A percentile compares a stretch with the other conserved stretches of the same genome.
These are phyloP conservation scores for Neurospora hispaniola DNA, from an alignment of 495 filamentous ascomycete species.

Conservation along the genomic window DNA sequence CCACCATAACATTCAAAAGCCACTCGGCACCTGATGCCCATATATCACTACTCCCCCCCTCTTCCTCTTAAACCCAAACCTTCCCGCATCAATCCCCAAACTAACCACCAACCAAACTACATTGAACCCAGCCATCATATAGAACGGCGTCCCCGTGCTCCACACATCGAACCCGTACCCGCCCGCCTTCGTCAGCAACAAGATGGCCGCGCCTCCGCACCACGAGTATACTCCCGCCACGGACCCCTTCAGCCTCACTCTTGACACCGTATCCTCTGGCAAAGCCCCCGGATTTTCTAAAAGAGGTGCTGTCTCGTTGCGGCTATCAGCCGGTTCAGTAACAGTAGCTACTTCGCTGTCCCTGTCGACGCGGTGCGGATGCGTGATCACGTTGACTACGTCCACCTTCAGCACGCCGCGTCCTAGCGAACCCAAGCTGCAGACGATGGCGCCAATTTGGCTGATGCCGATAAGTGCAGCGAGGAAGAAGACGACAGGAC, in stretches of 20 bases:
- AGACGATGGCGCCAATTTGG: slow-evolving; percentile 93
- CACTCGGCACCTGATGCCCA: neutral
- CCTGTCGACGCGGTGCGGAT: neutral
- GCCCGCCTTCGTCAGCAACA: slow-evolving; percentile 87
- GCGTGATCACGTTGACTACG: slow-evolving; percentile 14
- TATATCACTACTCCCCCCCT: neutral
- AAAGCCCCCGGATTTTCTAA: slow-evolving; percentile 12
- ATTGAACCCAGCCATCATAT: slow-evolving; percentile 86
- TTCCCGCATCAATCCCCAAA: slow-evolving; percentile 29
- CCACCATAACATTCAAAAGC: neutral
- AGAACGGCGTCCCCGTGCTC: slow-evolving; percentile 70
- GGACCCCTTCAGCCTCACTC: slow-evolving; percentile 68
- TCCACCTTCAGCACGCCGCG: slow-evolving; percentile 60
- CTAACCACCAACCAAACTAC: slow-evolving; percentile 52
- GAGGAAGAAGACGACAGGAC: slow-evolving; percentile 57
- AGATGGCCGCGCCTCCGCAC: slow-evolving; percentile 81
- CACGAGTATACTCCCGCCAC: slow-evolving; percentile 91
- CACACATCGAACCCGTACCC: slow-evolving; percentile 69
- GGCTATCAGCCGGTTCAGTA: slow-evolving; percentile 14
- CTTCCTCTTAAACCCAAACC: neutral
- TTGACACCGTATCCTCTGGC: slow-evolving; percentile 22
- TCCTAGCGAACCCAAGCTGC: slow-evolving; percentile 75
- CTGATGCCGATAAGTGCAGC: slow-evolving; percentile 73
- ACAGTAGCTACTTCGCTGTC: slow-evolving; percentile 18
- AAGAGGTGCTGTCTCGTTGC: slow-evolving; percentile 21